Conservation (phyloP, 495 filamentous ascomycete genomes). For the Hyaloscypha variabilis region DNA sequence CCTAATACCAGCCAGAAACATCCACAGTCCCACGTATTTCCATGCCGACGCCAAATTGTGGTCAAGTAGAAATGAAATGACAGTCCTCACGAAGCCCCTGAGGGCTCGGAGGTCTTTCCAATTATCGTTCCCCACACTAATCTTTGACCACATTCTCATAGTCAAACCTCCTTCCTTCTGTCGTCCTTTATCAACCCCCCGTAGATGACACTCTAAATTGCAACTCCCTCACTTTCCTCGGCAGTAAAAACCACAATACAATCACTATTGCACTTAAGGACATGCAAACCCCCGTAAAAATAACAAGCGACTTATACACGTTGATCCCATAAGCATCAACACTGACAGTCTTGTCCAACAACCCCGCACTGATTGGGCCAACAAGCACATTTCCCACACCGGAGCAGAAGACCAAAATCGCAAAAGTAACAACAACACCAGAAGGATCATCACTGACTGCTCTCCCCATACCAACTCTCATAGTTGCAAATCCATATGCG, state of each 20-base stretch:
- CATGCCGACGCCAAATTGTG: no score
- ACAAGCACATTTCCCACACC: slow-evolving; percentile 42
- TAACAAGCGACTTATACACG: slow-evolving; percentile 52
- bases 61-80: no score
- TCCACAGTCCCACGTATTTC: no score
- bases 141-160: no score
- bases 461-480: slow-evolving; percentile 36
- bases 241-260: slow-evolving; percentile 35
- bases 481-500: slow-evolving; percentile 37
- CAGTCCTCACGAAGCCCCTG: no score
- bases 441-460: slow-evolving; percentile 37
- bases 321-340: slow-evolving; percentile 48
- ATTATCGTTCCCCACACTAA: no score
- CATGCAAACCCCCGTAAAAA: slow-evolving; percentile 50
- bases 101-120: no score
- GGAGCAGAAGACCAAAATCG: slow-evolving; percentile 37
- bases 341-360: slow-evolving; percentile 38
- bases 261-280: slow-evolving; percentile 17
- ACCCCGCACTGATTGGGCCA: slow-evolving; percentile 37
- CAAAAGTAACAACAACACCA: slow-evolving; percentile 54
- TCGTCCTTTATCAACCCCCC: neutral
- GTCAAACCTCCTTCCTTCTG: neutral
- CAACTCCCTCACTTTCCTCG: slow-evolving; percentile 14
- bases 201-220: neutral
- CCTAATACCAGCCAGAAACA: no score